Evolutionary conservation across 2,329 filamentous ascomycete species (phyloP), one percentile per base, ranked within the genome.

Genomic region (Hypoxylon sp.): DNA sequence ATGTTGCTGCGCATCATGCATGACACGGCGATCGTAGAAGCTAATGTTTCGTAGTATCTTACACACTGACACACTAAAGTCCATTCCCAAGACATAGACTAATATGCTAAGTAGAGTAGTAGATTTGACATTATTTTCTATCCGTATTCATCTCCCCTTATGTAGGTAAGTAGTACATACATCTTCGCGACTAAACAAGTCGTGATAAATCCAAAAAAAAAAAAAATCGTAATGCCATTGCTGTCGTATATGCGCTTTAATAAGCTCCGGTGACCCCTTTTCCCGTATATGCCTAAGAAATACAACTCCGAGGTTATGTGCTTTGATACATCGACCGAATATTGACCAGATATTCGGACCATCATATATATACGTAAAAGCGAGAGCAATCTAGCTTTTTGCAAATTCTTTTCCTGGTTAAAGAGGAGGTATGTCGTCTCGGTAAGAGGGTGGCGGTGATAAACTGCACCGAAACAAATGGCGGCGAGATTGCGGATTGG

Each of bases 201-300:
- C 11, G 35, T 13, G 14, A 46, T 31, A 31, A 31, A 2, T 6
- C 6, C 26, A 6, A 26, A 26, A 5, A 5, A 26, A 5, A 29
- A 29, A 29, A 29, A 31, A 31, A 8, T 31, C 29, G 29, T 31
- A 31, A 31, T 31, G 29, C 8, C 39, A 24, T 31, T 24, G 53
- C 47, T 17, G 22, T 26, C 50, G 17, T 11, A 54, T 31, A 48
- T 33, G 17, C 48, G 64, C 64, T 67, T 54, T 67, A 63, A 22
- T 63, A 67, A 59, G 59, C 58, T 54, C 24, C 26, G 10, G n/a
- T 62, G 55, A 48, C 33, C 33, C 33, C 39, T 10, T 33, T 31
- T 26, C 39, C 19, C 17, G 3, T 9, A 24, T 29, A 39, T 13
- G 29, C 29, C 29, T 8, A 31, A 9, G 14, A 44, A 31, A 35